Conservation (phyloP, 139 green algal genomes). For the Parachlorella kessleri region DNA sequence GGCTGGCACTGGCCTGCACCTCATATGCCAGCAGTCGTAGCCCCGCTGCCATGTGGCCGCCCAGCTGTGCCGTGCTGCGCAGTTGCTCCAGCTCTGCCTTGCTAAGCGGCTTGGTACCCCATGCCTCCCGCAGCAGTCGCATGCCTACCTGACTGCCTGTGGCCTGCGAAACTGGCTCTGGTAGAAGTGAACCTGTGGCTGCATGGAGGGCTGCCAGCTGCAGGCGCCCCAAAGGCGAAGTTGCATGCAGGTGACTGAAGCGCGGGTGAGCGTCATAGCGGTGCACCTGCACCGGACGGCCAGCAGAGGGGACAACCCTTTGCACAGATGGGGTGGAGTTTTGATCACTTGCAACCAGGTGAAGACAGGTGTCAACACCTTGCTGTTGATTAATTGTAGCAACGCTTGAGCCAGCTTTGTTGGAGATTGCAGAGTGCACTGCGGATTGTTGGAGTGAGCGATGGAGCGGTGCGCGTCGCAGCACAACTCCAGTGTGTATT, state of each 20-base stretch:
- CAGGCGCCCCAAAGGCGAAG: conserved; percentile 37
- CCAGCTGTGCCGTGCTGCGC: neutral
- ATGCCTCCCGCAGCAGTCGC: conserved; percentile 52
- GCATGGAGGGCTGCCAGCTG: conserved; percentile 70
- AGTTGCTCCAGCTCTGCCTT: conserved; percentile 37
- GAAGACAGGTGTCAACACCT: too few species aligned
- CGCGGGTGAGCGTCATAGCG: conserved; percentile 51
- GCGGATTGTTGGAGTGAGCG: too few species aligned
- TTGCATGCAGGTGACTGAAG: conserved; percentile 47
- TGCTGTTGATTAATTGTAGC: too few species aligned
- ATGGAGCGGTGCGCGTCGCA: too few species aligned
- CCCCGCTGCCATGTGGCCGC: conserved; percentile 33
- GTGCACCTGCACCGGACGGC: conserved; percentile 48
- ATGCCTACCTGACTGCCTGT: conserved; percentile 54
- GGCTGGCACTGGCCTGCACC: conserved; percentile 31
- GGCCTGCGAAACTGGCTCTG: conserved; percentile 39
- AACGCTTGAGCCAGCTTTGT: too few species aligned
- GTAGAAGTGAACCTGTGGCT: conserved; percentile 52
- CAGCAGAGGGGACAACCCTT: too few species aligned
- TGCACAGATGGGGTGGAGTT: too few species aligned
- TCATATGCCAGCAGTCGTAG: conserved; percentile 41
- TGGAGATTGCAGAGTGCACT: too few species aligned
- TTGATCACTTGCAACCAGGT: too few species aligned
- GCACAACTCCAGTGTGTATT: too few species aligned
- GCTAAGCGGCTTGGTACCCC: conserved; percentile 44